Conservation (phyloP, 306 rosid species). For the Sophora flavescens region DNA sequence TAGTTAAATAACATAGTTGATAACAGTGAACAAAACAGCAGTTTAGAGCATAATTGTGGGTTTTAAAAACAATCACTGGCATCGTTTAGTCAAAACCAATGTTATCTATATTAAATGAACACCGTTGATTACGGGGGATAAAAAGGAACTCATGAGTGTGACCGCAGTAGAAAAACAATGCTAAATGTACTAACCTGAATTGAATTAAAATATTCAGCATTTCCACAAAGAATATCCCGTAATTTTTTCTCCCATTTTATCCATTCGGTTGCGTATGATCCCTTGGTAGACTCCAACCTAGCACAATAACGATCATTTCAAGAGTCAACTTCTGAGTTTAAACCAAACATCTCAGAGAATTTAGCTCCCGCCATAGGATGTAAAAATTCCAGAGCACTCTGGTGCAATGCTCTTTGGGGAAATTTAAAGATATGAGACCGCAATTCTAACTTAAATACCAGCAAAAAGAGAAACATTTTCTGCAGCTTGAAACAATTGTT, state of each 20-base stretch:
- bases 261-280: constrained; percentile 83
- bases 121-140: constrained; percentile 6
- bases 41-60: constrained; percentile 32
- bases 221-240: constrained; percentile 62
- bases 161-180: background rate
- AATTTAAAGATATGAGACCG: constrained; percentile 1
- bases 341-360: constrained; percentile 20
- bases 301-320: constrained; percentile 35
- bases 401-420: background rate
- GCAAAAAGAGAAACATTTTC: constrained; percentile 16
- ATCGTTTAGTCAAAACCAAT: constrained; percentile 15
- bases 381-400: constrained; percentile 31
- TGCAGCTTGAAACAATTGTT: constrained; percentile 21
- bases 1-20: background rate
- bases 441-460: constrained; percentile 35
- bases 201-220: constrained; percentile 80
- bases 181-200: constrained; percentile 66
- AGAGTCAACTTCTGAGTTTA: constrained; percentile 30
- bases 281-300: constrained; percentile 86
- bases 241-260: constrained; percentile 84
- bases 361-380: constrained; percentile 17
- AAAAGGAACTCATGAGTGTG: background rate
- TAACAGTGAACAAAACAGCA: constrained; percentile 25
- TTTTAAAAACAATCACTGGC: constrained; percentile 19
- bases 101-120: constrained; percentile 5